phyloP scores from a whole-genome alignment of 1,284 basidiomycete genomes.

The Macrocystidia cucumis region DNA sequence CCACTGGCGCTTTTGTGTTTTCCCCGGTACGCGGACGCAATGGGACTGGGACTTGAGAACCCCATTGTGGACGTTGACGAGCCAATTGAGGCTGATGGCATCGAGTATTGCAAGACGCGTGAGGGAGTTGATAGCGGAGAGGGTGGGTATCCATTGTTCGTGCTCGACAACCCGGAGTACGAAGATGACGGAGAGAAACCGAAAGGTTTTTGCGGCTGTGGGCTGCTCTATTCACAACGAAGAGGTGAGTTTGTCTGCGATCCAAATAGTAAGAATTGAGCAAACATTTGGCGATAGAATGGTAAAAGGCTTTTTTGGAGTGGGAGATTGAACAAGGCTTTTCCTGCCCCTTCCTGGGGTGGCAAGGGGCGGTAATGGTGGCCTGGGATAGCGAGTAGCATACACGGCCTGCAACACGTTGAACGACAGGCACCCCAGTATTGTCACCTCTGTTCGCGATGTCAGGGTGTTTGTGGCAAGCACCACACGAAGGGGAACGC shows the following conservation, averaged over 20 bases:
- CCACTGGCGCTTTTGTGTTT: slow-evolving; percentile 26
- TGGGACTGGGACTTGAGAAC: slow-evolving; percentile 34
- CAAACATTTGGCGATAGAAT: slow-evolving; percentile 41
- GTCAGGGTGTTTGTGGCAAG: background rate
- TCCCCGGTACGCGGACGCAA: slow-evolving; percentile 31
- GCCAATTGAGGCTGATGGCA: slow-evolving; percentile 27
- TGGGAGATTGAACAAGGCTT: slow-evolving; percentile 23
- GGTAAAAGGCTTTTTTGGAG: slow-evolving; percentile 28
- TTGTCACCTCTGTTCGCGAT: slow-evolving; percentile 29
- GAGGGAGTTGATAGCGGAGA: slow-evolving; percentile 48
- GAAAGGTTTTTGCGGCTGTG: slow-evolving; percentile 49
- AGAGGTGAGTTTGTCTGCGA: slow-evolving; percentile 1
- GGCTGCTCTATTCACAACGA: slow-evolving; percentile 32
- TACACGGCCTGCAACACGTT: slow-evolving; percentile 45
- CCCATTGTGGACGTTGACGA: slow-evolving; percentile 27
- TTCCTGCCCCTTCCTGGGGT: slow-evolving; percentile 28
- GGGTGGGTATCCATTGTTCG: slow-evolving; percentile 32
- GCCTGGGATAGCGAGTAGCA: slow-evolving; percentile 46
- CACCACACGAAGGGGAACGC: slow-evolving; percentile 9
- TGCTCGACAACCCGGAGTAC: slow-evolving; percentile 13
- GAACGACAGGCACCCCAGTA: slow-evolving; percentile 32
- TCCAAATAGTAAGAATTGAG: slow-evolving; percentile 5
- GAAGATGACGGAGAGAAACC: slow-evolving; percentile 26
- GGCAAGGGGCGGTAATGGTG: slow-evolving; percentile 29
- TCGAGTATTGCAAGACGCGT: slow-evolving; percentile 29